phyloP scores from a whole-genome alignment of 495 filamentous ascomycete genomes.

The Filosporella fistucella region DNA sequence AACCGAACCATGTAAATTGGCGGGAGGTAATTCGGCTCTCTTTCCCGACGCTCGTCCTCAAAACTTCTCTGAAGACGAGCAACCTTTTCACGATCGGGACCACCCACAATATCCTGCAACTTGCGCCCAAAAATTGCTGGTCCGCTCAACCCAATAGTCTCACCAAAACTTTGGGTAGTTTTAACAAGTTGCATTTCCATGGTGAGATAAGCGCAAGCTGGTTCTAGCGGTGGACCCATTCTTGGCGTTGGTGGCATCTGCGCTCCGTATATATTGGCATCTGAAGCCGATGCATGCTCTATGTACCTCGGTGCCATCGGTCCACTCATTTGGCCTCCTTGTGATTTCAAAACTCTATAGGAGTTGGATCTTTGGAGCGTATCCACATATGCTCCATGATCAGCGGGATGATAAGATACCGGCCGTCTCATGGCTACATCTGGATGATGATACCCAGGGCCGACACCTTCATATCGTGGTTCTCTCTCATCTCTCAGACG shows the following conservation, averaged over 20 bases:
- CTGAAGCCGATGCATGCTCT: constrained; percentile 35
- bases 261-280: constrained; percentile 37
- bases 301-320: constrained; percentile 41
- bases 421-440: constrained; percentile 41
- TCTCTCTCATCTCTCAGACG: constrained; percentile 80
- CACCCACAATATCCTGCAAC: constrained; percentile 43
- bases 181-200: constrained; percentile 51
- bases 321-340: constrained; percentile 29
- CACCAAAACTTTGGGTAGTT: constrained; percentile 44
- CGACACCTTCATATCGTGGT: constrained; percentile 45
- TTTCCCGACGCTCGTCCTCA: constrained; percentile 41
- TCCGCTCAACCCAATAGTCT: constrained; percentile 43
- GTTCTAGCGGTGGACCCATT: constrained; percentile 22
- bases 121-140: constrained; percentile 32
- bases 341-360: constrained; percentile 57
- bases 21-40: constrained; percentile 48
- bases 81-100: constrained; percentile 46
- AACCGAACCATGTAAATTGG: constrained; percentile 42
- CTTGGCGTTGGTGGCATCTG: constrained; percentile 30
- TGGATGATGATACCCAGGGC: constrained; percentile 32
- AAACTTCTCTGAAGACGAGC: constrained; percentile 37
- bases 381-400: constrained; percentile 38
- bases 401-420: constrained; percentile 33
- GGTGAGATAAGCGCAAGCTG: constrained; percentile 49
- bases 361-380: constrained; percentile 35